Percentiles rank a stretch among this genome's conserved stretches.
Evolutionary conservation across 495 filamentous ascomycete species (phyloP).

Genomic region (Friedmanniomyces endolithicus): DNA sequence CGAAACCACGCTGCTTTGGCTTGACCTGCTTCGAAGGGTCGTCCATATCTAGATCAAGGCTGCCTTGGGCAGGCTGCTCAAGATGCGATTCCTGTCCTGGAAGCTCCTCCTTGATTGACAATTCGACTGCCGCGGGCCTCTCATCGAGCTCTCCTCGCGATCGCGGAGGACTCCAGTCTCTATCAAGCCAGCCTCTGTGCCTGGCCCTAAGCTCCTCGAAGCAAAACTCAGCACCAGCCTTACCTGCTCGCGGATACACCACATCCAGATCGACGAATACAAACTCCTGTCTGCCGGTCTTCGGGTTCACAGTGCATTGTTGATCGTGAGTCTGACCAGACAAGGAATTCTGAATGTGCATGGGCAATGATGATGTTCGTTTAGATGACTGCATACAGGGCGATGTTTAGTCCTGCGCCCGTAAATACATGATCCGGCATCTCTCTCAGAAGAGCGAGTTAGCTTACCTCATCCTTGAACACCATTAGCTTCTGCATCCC

Average conservation of each 20-base stretch:
- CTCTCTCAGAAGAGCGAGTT: conserved; percentile 19
- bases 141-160: background rate
- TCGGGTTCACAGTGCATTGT: conserved; percentile 47
- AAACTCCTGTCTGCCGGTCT: conserved; percentile 65
- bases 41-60: background rate
- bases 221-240: conserved; percentile 58
- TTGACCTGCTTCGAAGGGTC: background rate
- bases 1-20: conserved; percentile 5
- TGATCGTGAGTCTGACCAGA: conserved; percentile 33
- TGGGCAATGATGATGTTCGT: conserved; percentile 1
- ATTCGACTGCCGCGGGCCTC: background rate
- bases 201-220: conserved; percentile 85
- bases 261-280: conserved; percentile 75
- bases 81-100: background rate
- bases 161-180: conserved; percentile 44
- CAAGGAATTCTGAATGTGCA: conserved; percentile 34
- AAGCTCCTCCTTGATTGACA: background rate
- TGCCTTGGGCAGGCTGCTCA: background rate
- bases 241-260: conserved; percentile 65
- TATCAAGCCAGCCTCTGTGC: conserved; percentile 62
- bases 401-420: conserved; percentile 88
- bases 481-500: conserved; percentile 72
- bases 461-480: conserved; percentile 90
- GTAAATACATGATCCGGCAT: conserved; percentile 63
- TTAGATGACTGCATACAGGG: conserved; percentile 46